phyloP scores from a whole-genome alignment of 768 basidiomycete genomes.

The Rhizopogon roseolus region DNA sequence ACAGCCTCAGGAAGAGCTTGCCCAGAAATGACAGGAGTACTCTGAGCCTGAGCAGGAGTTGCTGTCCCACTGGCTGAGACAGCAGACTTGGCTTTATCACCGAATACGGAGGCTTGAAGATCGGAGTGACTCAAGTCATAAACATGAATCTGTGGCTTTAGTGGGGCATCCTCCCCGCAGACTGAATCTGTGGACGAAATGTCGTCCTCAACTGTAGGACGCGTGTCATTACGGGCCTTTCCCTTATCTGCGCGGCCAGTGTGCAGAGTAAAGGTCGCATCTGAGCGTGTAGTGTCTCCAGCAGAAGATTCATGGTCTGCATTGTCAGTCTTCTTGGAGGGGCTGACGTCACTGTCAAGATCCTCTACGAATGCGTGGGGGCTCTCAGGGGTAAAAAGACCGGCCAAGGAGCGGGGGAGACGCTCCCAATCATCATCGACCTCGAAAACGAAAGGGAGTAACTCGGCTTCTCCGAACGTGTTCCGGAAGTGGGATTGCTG shows the following conservation, averaged over 20 bases:
- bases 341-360: conserved; percentile 37
- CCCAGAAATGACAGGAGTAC: conserved; percentile 34
- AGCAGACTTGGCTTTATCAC: conserved; percentile 10
- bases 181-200: conserved; percentile 39
- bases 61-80: conserved; percentile 14
- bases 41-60: conserved; percentile 32
- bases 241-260: conserved; percentile 44
- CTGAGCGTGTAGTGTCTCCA: conserved; percentile 27
- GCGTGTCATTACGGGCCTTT: conserved; percentile 19
- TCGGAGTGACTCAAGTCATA: conserved; percentile 32
- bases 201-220: conserved; percentile 26
- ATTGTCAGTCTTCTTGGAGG: conserved; percentile 24
- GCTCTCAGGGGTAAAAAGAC: conserved; percentile 36
- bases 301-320: conserved; percentile 25
- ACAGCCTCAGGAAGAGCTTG: conserved; percentile 15
- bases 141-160: conserved; percentile 63
- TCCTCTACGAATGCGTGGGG: conserved; percentile 66
- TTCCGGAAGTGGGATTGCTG: conserved; percentile 45
- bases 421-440: conserved; percentile 64
- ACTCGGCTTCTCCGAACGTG: conserved; percentile 49
- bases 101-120: conserved; percentile 13
- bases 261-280: conserved; percentile 13
- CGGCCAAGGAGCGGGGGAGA: conserved; percentile 38
- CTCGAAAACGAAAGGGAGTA: conserved; percentile 41
- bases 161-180: conserved; percentile 34